phyloP scores from a whole-genome alignment of 2,329 filamentous ascomycete species.

The Scytalidium lignicola region DNA sequence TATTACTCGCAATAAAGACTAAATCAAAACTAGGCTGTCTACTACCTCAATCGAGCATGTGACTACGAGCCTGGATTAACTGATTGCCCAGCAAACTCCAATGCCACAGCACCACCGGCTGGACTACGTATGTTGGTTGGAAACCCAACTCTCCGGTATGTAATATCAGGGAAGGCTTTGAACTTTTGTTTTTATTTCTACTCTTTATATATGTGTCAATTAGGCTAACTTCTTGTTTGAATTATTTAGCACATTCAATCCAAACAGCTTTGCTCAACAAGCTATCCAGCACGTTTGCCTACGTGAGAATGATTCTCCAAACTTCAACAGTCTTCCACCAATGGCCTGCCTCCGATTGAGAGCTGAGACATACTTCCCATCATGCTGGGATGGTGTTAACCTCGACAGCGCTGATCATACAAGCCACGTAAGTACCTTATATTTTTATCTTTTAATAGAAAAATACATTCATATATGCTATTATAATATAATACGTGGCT shows the following conservation, averaged over 20 bases:
- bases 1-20: constrained; percentile 5
- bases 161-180: too few relatives aligned
- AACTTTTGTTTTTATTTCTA: too few relatives aligned
- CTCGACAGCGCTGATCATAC: constrained; percentile 12
- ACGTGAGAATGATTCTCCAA: background rate
- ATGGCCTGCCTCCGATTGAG: constrained; percentile 37
- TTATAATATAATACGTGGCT: background rate
- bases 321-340: background rate
- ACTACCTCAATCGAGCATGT: constrained; percentile 16
- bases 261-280: background rate
- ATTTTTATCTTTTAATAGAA: too few relatives aligned
- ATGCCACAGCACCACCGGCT: constrained; percentile 8
- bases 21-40: constrained; percentile 24
- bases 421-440: constrained; percentile 10
- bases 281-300: background rate
- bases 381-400: constrained; percentile 18
- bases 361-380: constrained; percentile 44
- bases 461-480: background rate
- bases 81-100: background rate
- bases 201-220: constrained; percentile 25
- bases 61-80: constrained; percentile 2
- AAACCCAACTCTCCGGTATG: constrained; percentile 10
- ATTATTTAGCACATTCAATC: constrained; percentile 24
- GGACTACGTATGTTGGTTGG: constrained; percentile 20
- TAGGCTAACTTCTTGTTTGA: constrained; percentile 43